Evolutionary conservation across 768 basidiomycete genomes (phyloP).

Genomic region (Amyloporia xantha): DNA sequence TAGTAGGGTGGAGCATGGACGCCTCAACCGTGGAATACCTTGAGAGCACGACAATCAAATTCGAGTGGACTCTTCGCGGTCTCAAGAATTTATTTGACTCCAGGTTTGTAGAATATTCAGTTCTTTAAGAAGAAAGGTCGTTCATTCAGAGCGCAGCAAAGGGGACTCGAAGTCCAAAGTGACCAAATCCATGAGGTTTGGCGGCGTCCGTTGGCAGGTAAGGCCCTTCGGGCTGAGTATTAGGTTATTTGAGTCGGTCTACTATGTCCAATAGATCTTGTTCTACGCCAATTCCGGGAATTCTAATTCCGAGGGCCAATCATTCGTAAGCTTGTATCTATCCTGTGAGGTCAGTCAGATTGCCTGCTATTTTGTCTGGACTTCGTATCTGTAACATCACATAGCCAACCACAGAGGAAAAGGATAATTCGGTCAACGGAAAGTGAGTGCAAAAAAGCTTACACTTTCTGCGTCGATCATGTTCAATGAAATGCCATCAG

Average conservation of each 20-base stretch:
- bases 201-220: constrained; percentile 73
- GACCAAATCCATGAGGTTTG: constrained; percentile 71
- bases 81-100: constrained; percentile 71
- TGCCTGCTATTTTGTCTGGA: neutral
- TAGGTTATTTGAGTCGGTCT: no score
- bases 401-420: constrained; percentile 75
- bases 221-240: no score
- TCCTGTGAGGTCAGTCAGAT: constrained; percentile 60
- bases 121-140: neutral
- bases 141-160: constrained; percentile 32
- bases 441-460: constrained; percentile 43
- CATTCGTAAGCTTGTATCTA: constrained; percentile 70
- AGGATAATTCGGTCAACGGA: constrained; percentile 54
- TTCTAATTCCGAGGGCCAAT: constrained; percentile 42
- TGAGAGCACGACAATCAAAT: constrained; percentile 52
- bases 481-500: no score
- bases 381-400: neutral
- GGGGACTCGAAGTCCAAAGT: constrained; percentile 76
- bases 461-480: no score
- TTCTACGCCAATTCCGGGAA: constrained; percentile 82
- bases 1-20: neutral
- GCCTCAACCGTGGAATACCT: constrained; percentile 26
- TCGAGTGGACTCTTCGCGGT: constrained; percentile 75
- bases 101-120: constrained; percentile 31
- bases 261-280: constrained; percentile 56